Evolutionary conservation across 345 rosid species (phyloP).

Genomic region (Eucalyptus grandis): DNA sequence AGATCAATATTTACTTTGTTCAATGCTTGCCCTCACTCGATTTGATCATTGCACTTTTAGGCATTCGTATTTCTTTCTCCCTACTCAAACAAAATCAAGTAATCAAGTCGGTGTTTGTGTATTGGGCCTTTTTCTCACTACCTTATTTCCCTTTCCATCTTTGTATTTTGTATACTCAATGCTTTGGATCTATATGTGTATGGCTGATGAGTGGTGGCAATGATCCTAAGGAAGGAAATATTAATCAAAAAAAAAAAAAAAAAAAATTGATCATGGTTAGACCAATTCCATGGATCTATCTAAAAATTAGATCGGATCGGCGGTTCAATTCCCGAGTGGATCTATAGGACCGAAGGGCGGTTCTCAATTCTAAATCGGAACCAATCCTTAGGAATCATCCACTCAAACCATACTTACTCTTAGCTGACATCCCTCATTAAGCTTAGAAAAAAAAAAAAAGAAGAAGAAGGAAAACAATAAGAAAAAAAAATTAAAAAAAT

Average conservation of each 20-base stretch:
- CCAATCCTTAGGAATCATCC: fast-evolving
- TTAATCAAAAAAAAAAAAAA: neutral
- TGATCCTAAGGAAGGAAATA: neutral
- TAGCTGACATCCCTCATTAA: too few relatives aligned
- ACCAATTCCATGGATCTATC: neutral
- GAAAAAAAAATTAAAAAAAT: too few relatives aligned
- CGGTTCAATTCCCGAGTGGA: neutral
- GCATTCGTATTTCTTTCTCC: neutral
- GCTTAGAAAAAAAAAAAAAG: too few relatives aligned
- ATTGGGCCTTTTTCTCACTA: neutral
- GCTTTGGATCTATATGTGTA: neutral
- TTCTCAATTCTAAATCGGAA: too few relatives aligned
- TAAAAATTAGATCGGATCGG: fast-evolving
- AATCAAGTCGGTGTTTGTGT: neutral
- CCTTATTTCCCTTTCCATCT: neutral
- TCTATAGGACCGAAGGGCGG: too few relatives aligned
- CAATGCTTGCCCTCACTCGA: neutral
- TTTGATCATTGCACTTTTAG: neutral
- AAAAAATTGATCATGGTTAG: fast-evolving
- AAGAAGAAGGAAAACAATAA: too few relatives aligned
- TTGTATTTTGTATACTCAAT: neutral
- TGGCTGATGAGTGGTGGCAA: neutral
- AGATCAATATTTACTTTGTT: neutral
- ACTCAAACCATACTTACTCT: too few relatives aligned
- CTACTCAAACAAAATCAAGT: neutral